These are phyloP conservation scores for Globisporangium echinulatum DNA, from an alignment of 352 stramenopile genomes.

Conservation along the genomic window DNA sequence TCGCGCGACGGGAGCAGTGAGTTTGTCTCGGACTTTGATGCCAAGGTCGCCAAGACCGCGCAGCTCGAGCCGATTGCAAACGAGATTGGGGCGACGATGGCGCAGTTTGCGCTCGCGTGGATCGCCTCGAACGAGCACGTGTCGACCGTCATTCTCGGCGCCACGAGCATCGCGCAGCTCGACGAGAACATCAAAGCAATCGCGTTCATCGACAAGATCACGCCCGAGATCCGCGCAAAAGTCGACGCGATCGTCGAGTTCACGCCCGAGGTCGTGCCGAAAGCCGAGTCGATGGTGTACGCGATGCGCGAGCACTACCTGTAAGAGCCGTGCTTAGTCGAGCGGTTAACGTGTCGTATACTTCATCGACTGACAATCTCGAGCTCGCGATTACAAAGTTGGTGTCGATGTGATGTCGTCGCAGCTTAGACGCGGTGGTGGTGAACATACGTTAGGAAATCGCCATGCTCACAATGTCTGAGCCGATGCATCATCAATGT, in stretches of 20 bases:
- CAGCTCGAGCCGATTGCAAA: slow-evolving; percentile 17
- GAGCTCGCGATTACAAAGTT: no score
- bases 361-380: no score
- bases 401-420: no score
- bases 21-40: neutral
- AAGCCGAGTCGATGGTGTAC: slow-evolving; percentile 25
- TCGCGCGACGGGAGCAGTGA: neutral
- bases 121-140: slow-evolving; percentile 15
- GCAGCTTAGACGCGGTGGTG: no score
- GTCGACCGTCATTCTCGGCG: slow-evolving; percentile 27
- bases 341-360: no score
- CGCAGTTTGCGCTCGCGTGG: slow-evolving; percentile 25
- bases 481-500: no score
- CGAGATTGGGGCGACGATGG: slow-evolving; percentile 19
- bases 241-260: slow-evolving; percentile 66
- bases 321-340: slow-evolving; percentile 10
- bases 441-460: no score
- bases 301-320: slow-evolving; percentile 28
- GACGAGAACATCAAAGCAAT: slow-evolving; percentile 62
- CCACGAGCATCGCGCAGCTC: slow-evolving; percentile 28
- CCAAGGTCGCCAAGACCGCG: slow-evolving; percentile 6
- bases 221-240: slow-evolving; percentile 51
- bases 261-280: slow-evolving; percentile 21
- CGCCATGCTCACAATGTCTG: no score
- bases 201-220: slow-evolving; percentile 66